Base-by-base conservation (phyloP, 768 basidiomycete genomes). In the Suillus lakei region DNA sequence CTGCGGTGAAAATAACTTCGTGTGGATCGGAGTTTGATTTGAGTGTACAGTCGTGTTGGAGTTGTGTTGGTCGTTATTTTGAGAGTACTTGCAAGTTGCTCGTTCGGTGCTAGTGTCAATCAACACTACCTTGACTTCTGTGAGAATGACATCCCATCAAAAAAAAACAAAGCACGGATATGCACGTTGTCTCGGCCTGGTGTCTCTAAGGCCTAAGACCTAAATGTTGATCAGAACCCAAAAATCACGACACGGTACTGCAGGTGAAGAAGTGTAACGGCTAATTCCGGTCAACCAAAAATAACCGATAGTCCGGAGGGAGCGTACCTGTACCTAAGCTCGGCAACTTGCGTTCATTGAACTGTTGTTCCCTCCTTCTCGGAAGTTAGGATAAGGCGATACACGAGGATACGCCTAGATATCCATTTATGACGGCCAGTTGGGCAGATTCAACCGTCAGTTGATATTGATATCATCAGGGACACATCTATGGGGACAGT, bases 211-310 rank as follows among this genome's bases (percentile, higher is more conserved):
- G 23, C 23, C n/a, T 13, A 48, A 26, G 23, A 13, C 23, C n/a
- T 23, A 46, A 13, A 43, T 4, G 41, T 43, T 39, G 6, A 21
- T 43, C 41, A 43, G n/a, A n/a, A n/a, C n/a, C n/a, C n/a, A n/a
- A n/a, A 21, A 44, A 44, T 44, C 43, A 44, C 43, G 43, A 44
- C 43, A 44, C 21, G 10, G 44, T 46, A 23, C 2, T 26, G 26
- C 48, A 50, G 48, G 48, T 50, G 48, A 50, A 23, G 6, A 10
- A 46, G 23, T 39, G 16, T 39, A 10, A 54, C 61, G 38, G 61
- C 66, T 41, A 65, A 69, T 64, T 66, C 62, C 65, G 62, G 65
- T 46, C 38, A 63, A 38, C 26, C 54, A 64, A 64, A 54, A 63
- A 66, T 64, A 66, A 48, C 65, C 62, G 62, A 55, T 28, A 23